A percentile compares a stretch with the other conserved stretches of the same genome.
These are phyloP conservation scores for Eimeria acervulina DNA, from an alignment of 169 alveolate genomes.

Conservation along the genomic window DNA sequence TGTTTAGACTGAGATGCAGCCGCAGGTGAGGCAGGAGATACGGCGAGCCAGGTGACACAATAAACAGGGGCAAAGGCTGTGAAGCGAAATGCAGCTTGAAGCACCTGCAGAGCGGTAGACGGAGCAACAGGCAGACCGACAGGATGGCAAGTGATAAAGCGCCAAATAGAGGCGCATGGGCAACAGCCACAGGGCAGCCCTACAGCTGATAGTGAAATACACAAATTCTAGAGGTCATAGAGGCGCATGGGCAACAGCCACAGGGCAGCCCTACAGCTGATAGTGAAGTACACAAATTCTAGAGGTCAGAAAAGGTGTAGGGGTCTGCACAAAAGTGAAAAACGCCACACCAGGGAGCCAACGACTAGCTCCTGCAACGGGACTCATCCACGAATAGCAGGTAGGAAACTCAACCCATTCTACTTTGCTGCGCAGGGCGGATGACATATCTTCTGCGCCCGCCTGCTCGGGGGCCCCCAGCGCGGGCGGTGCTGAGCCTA, in stretches of 20 bases:
- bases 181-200: too few species aligned
- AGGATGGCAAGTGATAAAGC: neutral
- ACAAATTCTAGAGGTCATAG: neutral
- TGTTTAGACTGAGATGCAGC: conserved; percentile 59
- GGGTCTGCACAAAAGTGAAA: neutral
- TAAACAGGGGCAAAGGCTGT: neutral
- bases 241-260: neutral
- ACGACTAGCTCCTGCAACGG: neutral
- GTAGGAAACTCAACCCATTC: neutral
- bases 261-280: neutral
- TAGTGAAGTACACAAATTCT: neutral
- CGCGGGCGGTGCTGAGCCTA: neutral
- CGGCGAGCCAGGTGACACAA: neutral
- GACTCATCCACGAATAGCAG: neutral
- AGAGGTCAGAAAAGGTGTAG: neutral
- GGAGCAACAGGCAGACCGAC: neutral
- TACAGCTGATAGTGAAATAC: too few species aligned
- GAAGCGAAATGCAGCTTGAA: neutral
- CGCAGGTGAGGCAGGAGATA: conserved; percentile 35
- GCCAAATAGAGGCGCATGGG: neutral
- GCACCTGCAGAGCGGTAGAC: neutral
- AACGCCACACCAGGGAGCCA: neutral
- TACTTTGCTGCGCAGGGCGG: conserved; percentile 46
- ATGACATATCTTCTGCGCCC: conserved; percentile 40
- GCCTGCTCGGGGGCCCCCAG: neutral